Conservation (phyloP, 2,329 filamentous ascomycete species). For the Chrysoporthe cubensis region DNA sequence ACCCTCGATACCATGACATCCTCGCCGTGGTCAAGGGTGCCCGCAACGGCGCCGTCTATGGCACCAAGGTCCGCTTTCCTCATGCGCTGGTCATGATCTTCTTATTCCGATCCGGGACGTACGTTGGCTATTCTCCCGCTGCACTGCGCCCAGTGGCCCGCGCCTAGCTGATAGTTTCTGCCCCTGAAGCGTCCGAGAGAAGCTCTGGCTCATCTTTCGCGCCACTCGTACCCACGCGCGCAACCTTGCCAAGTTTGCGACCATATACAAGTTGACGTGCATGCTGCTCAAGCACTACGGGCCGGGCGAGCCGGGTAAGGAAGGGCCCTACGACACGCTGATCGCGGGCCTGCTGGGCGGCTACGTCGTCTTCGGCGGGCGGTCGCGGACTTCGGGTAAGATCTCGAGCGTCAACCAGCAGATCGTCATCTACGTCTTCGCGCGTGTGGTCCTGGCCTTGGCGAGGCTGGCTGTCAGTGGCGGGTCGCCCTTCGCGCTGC, state of each 20-base stretch:
- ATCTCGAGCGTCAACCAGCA: slow-evolving; percentile 88
- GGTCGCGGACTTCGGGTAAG: slow-evolving; percentile 64
- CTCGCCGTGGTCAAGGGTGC: slow-evolving; percentile 88
- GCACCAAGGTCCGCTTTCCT: slow-evolving; percentile 95
- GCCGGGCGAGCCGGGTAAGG: slow-evolving; percentile 58
- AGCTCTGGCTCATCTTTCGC: slow-evolving; percentile 75
- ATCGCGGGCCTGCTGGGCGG: slow-evolving; percentile 86
- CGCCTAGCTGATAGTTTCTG: not conserved
- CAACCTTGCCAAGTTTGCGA: slow-evolving; percentile 89
- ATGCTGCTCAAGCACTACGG: slow-evolving; percentile 70
- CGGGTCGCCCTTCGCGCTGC: slow-evolving; percentile 48
- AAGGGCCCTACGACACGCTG: slow-evolving; percentile 80
- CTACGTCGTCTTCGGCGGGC: slow-evolving; percentile 85
- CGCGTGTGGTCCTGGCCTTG: slow-evolving; percentile 81
- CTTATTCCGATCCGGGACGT: slow-evolving; percentile 90
- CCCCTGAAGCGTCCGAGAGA: slow-evolving; percentile 66
- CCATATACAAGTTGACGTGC: slow-evolving; percentile 86
- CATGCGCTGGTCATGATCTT: slow-evolving; percentile 99
- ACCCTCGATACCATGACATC: slow-evolving; percentile 83
- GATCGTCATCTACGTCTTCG: slow-evolving; percentile 98
- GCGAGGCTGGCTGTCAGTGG: slow-evolving; percentile 81
- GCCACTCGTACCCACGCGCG: slow-evolving; percentile 89
- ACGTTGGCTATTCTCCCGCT: slow-evolving; percentile 46
- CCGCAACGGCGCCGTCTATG: slow-evolving; percentile 96
- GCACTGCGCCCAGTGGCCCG: not conserved